Conservation (phyloP, 768 basidiomycete genomes). For the Amanita exitialis region DNA sequence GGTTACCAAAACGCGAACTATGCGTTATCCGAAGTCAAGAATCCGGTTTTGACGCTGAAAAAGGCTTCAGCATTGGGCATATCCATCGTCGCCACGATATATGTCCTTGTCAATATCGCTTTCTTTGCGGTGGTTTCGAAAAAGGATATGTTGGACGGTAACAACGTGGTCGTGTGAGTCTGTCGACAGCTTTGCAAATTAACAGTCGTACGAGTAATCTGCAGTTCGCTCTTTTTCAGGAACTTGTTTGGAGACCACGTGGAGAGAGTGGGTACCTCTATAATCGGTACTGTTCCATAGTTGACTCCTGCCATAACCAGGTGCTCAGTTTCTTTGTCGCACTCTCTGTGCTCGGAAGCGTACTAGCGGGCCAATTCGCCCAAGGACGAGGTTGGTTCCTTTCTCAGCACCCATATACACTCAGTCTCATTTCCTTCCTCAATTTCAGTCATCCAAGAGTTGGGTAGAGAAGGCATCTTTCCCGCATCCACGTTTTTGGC, state of each 20-base stretch:
- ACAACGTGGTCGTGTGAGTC: slow-evolving; percentile 58
- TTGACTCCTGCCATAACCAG: slow-evolving; percentile 19
- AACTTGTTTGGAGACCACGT: slow-evolving; percentile 57
- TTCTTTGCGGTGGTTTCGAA: slow-evolving; percentile 71
- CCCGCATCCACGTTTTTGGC: slow-evolving; percentile 61
- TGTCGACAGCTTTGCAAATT: neutral
- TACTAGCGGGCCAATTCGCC: slow-evolving; percentile 52
- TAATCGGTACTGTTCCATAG: neutral
- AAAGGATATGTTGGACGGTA: slow-evolving; percentile 53
- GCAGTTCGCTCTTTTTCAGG: slow-evolving; percentile 63
- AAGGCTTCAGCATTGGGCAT: slow-evolving; percentile 61
- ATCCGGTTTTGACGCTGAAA: slow-evolving; percentile 65
- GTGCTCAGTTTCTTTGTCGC: slow-evolving; percentile 52
- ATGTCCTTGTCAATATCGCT: slow-evolving; percentile 58
- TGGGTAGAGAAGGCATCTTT: slow-evolving; percentile 62
- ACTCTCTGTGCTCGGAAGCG: slow-evolving; percentile 53
- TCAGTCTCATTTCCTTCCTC: neutral
- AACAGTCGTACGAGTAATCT: neutral
- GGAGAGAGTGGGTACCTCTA: slow-evolving; percentile 34
- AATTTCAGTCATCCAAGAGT: slow-evolving; percentile 54
- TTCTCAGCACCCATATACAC: neutral
- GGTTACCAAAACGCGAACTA: slow-evolving; percentile 74
- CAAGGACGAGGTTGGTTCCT: slow-evolving; percentile 48
- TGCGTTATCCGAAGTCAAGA: slow-evolving; percentile 56
- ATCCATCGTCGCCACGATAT: slow-evolving; percentile 44